Evolutionary conservation across 1,284 basidiomycete genomes (phyloP), one percentile per base, ranked within the genome.

Genomic region (Cryptococcus amylolentus): DNA sequence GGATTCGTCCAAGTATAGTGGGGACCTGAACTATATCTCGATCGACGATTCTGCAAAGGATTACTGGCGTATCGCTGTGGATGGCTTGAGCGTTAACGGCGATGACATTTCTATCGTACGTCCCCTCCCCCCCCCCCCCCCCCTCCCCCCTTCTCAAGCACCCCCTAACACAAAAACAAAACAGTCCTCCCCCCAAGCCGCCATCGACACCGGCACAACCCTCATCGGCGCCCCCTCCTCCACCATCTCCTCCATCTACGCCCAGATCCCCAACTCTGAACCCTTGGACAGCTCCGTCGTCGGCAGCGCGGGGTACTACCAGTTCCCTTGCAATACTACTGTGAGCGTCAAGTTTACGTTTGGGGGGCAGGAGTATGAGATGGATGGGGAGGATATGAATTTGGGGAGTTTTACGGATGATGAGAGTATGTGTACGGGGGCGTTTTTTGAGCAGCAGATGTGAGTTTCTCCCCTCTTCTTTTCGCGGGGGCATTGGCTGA

Each of bases 151-250:
- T 5, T 35, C 31, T 10, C 31, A 35, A 8, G 1, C 6, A 35
- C 31, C 31, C 31, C 31, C 7, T 35, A 6, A 10, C 31, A 35
- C 7, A 35, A 10, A 23, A 2, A 23, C n/a, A n/a, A n/a, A 23
- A 23, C 1, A 23, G 23, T 23, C 23, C 31, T 35, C 31, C 31
- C 31, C 31, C 7, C 31, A 35, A 42, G 20, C 20, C 41, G 79
- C 79, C 18, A 77, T 80, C 58, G 80, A 81, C 64, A 80, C 78
- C 0, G 93, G 93, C 54, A 96, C 92, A 1, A 95, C 93, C 0
- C 84, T 96, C 44, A 83, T 97, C 50, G 91, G 89, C 16, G 89
- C 88, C 0, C 92, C 94, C 0, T 39, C 83, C 4, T 66, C 71
- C 6, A 78, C 81, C 42, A 84, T 93, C 40, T 72, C 82, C 0